These are phyloP conservation scores for Sclerospora graminicola DNA, from an alignment of 352 stramenopile species.

Conservation along the genomic window DNA sequence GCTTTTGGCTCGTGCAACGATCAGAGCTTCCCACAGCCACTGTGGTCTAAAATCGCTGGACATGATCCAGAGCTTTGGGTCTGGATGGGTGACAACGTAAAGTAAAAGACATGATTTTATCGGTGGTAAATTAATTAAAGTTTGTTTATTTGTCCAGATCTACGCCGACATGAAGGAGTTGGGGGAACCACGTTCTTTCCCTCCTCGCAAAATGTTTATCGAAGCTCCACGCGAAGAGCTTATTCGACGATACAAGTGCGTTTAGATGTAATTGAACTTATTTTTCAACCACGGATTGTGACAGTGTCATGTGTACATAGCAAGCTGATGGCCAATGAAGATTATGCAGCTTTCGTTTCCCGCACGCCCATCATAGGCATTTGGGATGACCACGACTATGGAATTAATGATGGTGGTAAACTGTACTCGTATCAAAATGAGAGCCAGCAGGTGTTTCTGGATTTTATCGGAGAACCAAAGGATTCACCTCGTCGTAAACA, in stretches of 20 bases:
- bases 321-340: slow-evolving; percentile 46
- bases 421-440: slow-evolving; percentile 57
- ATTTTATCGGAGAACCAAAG: slow-evolving; percentile 71
- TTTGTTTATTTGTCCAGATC: slow-evolving; percentile 34
- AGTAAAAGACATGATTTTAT: background rate
- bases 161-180: slow-evolving; percentile 62
- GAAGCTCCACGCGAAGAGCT: slow-evolving; percentile 42
- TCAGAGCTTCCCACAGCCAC: slow-evolving; percentile 70
- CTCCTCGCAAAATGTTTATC: slow-evolving; percentile 48
- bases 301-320: slow-evolving; percentile 13
- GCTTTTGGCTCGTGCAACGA: slow-evolving; percentile 84
- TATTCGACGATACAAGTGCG: slow-evolving; percentile 49
- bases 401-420: slow-evolving; percentile 84
- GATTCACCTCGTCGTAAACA: slow-evolving; percentile 68
- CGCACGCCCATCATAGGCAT: slow-evolving; percentile 74
- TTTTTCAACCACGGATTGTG: too few relatives aligned
- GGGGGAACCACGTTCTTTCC: slow-evolving; percentile 30
- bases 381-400: slow-evolving; percentile 88
- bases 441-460: slow-evolving; percentile 78
- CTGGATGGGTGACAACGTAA: slow-evolving; percentile 84
- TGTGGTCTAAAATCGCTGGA: slow-evolving; percentile 54
- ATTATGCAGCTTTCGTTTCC: slow-evolving; percentile 53
- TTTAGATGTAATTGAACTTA: background rate
- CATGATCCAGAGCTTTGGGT: slow-evolving; percentile 68
- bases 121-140: too few relatives aligned